A percentile compares a stretch with the other conserved stretches of the same genome.
These are phyloP conservation scores for Citrullus amarus DNA, from an alignment of 306 rosid genomes.

Conservation along the genomic window DNA sequence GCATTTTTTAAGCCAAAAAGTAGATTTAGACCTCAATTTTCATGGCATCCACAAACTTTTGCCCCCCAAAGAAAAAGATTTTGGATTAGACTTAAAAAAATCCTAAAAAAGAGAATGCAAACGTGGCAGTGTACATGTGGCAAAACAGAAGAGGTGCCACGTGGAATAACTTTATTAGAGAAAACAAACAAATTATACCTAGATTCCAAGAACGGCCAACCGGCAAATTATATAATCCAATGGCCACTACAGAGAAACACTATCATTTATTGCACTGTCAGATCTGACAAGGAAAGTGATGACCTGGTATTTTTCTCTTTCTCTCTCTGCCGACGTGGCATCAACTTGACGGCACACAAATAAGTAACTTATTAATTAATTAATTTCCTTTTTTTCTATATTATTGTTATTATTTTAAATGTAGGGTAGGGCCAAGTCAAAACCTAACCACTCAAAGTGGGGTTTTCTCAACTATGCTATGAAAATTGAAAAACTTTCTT, in stretches of 20 bases:
- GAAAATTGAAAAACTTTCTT: too few relatives aligned
- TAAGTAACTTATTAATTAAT: not conserved
- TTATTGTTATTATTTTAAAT: not conserved
- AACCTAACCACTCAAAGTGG: not conserved
- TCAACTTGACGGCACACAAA: not conserved
- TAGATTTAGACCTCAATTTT: not conserved
- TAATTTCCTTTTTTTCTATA: too few relatives aligned
- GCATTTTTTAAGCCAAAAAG: not conserved
- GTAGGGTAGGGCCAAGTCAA: not conserved
- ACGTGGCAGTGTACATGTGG: not conserved
- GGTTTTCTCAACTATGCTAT: not conserved
- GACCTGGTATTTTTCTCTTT: not conserved
- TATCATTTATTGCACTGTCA: not conserved
- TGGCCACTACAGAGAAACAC: not conserved
- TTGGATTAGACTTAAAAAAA: not conserved
- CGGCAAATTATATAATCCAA: not conserved
- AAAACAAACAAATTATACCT: not conserved
- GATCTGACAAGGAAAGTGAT: slow-evolving; percentile 2
- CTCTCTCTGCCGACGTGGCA: not conserved
- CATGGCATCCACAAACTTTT: not conserved
- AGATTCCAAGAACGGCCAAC: not conserved
- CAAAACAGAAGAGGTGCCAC: not conserved
- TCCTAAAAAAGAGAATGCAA: not conserved
- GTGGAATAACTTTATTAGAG: not conserved
- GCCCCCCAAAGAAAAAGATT: not conserved